Evolutionary conservation across 495 filamentous ascomycete genomes (phyloP).

Genomic region (Cenococcum geophilum): DNA sequence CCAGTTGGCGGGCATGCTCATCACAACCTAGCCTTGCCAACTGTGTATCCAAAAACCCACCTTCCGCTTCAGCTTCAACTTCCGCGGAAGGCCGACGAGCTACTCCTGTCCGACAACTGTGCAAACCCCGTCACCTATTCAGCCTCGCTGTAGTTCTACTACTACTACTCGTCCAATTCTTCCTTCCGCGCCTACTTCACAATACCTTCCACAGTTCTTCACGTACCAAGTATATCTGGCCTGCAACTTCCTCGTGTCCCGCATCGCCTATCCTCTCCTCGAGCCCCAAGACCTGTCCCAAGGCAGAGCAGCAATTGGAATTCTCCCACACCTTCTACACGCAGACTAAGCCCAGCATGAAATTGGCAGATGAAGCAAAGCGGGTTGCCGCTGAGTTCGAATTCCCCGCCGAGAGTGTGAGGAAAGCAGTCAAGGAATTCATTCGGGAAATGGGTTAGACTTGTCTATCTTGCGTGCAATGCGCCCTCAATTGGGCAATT

Average conservation of each 20-base stretch:
- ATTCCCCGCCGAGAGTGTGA: constrained; percentile 70
- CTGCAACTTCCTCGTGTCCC: constrained; percentile 17
- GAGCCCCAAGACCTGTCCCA: constrained; percentile 16
- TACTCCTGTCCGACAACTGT: too few species aligned
- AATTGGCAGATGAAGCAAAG: constrained; percentile 66
- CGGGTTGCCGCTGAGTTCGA: constrained; percentile 81
- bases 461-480: background rate
- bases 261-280: constrained; percentile 12
- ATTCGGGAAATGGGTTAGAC: constrained; percentile 70
- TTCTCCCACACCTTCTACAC: constrained; percentile 25
- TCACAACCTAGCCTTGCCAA: constrained; percentile 12
- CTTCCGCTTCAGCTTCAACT: background rate
- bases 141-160: constrained; percentile 17
- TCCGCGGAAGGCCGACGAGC: background rate
- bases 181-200: constrained; percentile 27
- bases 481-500: background rate
- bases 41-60: constrained; percentile 6
- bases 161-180: constrained; percentile 20
- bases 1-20: constrained; percentile 16
- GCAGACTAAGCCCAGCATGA: constrained; percentile 39
- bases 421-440: constrained; percentile 75
- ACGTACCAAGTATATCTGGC: constrained; percentile 10
- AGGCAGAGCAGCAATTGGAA: constrained; percentile 17
- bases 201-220: constrained; percentile 12
- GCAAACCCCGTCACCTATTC: constrained; percentile 15